These are phyloP conservation scores for Ceratobasidium sp. DNA, from an alignment of 1,284 basidiomycete species.

Conservation along the genomic window DNA sequence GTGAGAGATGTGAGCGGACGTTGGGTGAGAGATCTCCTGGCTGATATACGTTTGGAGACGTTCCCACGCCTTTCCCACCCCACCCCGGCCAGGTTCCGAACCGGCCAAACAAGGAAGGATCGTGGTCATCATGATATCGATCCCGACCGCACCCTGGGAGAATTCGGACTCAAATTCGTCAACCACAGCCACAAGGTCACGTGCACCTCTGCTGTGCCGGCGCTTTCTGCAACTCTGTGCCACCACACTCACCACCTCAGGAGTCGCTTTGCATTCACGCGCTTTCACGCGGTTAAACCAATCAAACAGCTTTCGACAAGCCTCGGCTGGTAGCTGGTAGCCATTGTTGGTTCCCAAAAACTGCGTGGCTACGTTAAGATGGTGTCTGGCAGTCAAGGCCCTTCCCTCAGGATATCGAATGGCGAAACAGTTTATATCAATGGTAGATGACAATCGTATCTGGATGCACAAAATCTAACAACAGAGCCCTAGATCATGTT, in stretches of 20 bases:
- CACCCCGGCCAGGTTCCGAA: no score
- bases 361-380: conserved; percentile 30
- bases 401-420: conserved; percentile 50
- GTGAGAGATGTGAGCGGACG: conserved; percentile 13
- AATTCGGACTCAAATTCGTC: background rate
- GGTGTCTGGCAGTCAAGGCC: conserved; percentile 19
- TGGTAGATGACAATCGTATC: conserved; percentile 65
- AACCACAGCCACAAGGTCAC: conserved; percentile 24
- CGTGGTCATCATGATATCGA: conserved; percentile 25
- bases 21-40: background rate
- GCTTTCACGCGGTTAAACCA: no score
- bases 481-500: conserved; percentile 98
- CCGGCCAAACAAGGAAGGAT: no score
- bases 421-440: conserved; percentile 83
- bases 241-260: background rate
- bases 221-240: conserved; percentile 8
- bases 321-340: no score
- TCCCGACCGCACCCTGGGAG: conserved; percentile 13
- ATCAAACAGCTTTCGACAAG: no score
- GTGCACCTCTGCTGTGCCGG: background rate
- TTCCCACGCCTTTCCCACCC: conserved; percentile 36
- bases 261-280: no score
- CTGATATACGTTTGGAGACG: conserved; percentile 10
- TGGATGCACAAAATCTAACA: no score
- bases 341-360: no score